phyloP scores from a whole-genome alignment of 208 protist species.

The Crithidia brevicula region DNA sequence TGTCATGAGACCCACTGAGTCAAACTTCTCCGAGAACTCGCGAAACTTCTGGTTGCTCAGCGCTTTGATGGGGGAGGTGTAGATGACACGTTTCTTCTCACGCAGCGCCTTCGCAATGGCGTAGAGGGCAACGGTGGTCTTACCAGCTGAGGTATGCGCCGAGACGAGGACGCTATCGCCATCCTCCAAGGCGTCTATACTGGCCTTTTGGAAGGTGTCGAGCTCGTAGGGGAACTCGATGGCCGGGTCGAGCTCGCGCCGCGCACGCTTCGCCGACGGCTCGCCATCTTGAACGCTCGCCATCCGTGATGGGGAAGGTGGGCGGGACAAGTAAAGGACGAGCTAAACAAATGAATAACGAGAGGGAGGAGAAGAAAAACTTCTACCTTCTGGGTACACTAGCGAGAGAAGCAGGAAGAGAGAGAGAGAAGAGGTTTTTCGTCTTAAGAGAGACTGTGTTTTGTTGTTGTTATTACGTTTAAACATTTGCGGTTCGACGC shows the following conservation, averaged over 20 bases:
- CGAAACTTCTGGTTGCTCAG: constrained; percentile 99
- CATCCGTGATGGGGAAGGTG: constrained; percentile 11
- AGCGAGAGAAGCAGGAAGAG: too few species aligned
- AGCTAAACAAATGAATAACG: background rate
- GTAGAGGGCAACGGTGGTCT: constrained; percentile 99
- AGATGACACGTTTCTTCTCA: constrained; percentile 99
- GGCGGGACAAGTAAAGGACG: background rate
- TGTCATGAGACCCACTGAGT: constrained; percentile 99
- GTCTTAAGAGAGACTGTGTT: background rate
- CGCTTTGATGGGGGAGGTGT: constrained; percentile 99
- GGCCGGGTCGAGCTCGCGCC: constrained; percentile 82
- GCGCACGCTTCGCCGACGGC: constrained; percentile 52
- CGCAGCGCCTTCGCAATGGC: constrained; percentile 98
- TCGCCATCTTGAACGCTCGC: constrained; percentile 31
- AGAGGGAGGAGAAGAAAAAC: background rate
- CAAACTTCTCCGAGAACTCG: constrained; percentile 98
- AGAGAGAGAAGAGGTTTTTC: background rate
- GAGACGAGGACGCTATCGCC: constrained; percentile 99
- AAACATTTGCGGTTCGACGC: too few species aligned
- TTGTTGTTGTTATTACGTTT: too few species aligned
- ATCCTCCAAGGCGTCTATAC: constrained; percentile 95
- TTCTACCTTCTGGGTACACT: too few species aligned
- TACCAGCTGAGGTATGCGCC: constrained; percentile 99
- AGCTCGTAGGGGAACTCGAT: constrained; percentile 96
- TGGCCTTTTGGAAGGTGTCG: constrained; percentile 95